Percentiles rank a stretch among this genome's conserved stretches.
These are phyloP conservation scores for Pichia cactophila DNA, from an alignment of 1,139 yeast genomes.

Conservation along the genomic window DNA sequence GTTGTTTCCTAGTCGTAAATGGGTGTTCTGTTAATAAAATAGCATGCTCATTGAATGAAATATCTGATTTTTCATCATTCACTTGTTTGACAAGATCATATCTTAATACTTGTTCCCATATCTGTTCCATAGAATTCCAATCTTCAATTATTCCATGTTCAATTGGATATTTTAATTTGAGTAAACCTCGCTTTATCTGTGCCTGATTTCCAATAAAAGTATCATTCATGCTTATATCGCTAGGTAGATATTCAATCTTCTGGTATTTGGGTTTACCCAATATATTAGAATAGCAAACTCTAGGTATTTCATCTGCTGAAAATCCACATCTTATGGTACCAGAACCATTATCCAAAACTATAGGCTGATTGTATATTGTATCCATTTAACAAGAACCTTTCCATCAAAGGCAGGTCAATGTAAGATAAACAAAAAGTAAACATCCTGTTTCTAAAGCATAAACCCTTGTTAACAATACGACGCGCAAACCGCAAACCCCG, in stretches of 20 bases:
- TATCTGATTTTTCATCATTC: neutral
- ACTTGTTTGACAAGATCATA: slow-evolving; percentile 17
- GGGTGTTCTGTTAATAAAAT: slow-evolving; percentile 86
- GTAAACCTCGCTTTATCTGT: slow-evolving; percentile 66
- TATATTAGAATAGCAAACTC: slow-evolving; percentile 39
- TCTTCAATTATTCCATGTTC: slow-evolving; percentile 74
- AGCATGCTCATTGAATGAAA: slow-evolving; percentile 64
- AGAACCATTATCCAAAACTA: slow-evolving; percentile 91
- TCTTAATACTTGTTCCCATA: slow-evolving; percentile 30
- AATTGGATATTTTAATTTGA: slow-evolving; percentile 64
- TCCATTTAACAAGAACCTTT: slow-evolving; percentile 2
- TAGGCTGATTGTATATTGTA: slow-evolving; percentile 61
- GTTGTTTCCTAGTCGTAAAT: slow-evolving; percentile 61
- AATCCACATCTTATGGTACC: slow-evolving; percentile 85
- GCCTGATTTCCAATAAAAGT: slow-evolving; percentile 70
- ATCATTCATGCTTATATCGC: slow-evolving; percentile 53
- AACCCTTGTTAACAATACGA: no score
- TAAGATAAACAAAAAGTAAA: neutral
- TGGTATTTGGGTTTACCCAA: slow-evolving; percentile 81
- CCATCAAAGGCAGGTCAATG: no score
- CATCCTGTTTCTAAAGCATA: neutral
- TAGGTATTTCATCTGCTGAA: slow-evolving; percentile 86
- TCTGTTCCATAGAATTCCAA: slow-evolving; percentile 72
- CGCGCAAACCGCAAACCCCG: neutral
- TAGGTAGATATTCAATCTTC: slow-evolving; percentile 66